Evolutionary conservation across 305 asterid species (phyloP).

Genomic region (Solanum hybrid): DNA sequence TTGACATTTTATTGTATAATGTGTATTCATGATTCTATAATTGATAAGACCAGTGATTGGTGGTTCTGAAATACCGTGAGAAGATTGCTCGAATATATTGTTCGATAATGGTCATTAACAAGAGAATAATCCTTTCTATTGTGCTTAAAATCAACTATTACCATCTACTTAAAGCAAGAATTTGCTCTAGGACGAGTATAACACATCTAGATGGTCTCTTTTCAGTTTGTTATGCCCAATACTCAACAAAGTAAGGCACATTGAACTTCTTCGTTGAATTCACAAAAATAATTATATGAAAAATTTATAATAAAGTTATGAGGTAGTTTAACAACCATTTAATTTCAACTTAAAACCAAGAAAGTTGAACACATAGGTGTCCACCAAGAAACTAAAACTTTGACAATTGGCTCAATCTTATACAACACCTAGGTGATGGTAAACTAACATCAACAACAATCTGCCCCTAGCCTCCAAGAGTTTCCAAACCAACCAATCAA

Average conservation of each 20-base stretch:
- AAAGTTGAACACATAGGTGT: neutral
- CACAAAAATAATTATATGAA: neutral
- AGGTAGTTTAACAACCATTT: constrained; percentile 9
- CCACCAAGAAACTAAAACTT: neutral
- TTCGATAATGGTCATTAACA: neutral
- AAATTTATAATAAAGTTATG: neutral
- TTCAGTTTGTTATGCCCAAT: neutral
- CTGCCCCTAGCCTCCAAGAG: neutral
- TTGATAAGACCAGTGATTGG: neutral
- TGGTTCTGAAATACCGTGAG: neutral
- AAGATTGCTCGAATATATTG: neutral
- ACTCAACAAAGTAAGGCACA: neutral
- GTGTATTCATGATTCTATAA: neutral
- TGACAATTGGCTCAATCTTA: neutral
- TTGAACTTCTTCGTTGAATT: neutral
- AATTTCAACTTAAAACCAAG: neutral
- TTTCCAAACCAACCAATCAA: constrained; percentile 11
- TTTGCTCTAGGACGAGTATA: neutral
- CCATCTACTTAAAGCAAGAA: neutral
- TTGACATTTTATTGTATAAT: neutral
- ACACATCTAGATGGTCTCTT: neutral
- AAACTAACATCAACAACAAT: constrained; percentile 4
- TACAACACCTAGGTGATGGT: neutral
- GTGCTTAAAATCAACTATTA: neutral
- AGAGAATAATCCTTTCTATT: neutral